Evolutionary conservation across 345 rosid genomes (phyloP), one percentile per base, ranked within the genome.

Genomic region (Cardamine chenopodiifolia): DNA sequence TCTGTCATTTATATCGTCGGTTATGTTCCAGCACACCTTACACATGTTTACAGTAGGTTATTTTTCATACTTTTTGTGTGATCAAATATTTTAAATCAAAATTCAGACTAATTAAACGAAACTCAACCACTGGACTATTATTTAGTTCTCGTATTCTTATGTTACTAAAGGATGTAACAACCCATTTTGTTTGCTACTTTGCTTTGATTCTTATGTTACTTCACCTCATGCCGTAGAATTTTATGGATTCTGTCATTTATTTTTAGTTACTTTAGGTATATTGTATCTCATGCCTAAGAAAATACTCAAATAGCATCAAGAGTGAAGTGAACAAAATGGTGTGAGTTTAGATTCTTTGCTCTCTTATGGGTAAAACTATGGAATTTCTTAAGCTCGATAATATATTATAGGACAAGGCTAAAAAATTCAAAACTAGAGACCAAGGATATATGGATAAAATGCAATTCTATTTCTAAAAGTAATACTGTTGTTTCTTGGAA

Each of bases 281-380:
- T 29, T 32, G 2, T 23, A 34, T 40, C 3, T 29, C 39, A 37
- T 37, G 7, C 20, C 12, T 55, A 18, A 26, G 22, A 19, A 71
- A 40, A 18, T 59, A 42, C 18, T 15, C 48, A 75, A 52, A 19
- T 37, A 57, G 17, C 14, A 54, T 37, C 53, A 77, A 64, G 73
- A 78, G 81, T 78, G 77, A 78, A 67, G 63, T 78, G 72, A 71
- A 78, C 77, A 78, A 78, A 78, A 78, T 73, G 68, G 68, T 58
- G 37, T 65, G 39, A 48, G 17, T 31, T 63, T 71, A 19, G 35
- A 78, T 78, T 78, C 73, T 66, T 71, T 78, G 73, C 81, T 65
- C 66, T 49, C 12, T 32, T 50, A 31, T 15, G 58, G 69, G 73
- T 59, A 78, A 72, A 66, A 64, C 69, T 59, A 65, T 26, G 54